These are phyloP conservation scores for Globisporangium canariense DNA, from an alignment of 352 stramenopile species.

Conservation along the genomic window DNA sequence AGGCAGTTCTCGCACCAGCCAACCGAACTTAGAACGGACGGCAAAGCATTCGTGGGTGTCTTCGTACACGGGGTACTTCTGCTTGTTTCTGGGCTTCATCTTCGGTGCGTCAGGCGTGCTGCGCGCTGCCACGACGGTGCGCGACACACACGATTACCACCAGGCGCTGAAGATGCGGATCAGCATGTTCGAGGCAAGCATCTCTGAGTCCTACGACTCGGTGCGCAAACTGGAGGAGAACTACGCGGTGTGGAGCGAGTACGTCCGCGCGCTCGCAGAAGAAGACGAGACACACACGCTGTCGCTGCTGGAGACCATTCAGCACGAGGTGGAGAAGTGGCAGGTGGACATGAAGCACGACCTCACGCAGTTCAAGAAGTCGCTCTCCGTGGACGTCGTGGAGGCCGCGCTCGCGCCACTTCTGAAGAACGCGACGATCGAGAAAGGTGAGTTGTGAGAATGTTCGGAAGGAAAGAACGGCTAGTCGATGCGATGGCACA, in stretches of 20 bases:
- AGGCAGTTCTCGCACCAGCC: neutral
- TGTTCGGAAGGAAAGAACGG: slow-evolving; percentile 7
- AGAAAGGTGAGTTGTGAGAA: slow-evolving; percentile 14
- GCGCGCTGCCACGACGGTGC: slow-evolving; percentile 41
- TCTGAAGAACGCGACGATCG: slow-evolving; percentile 18
- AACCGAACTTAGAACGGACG: neutral
- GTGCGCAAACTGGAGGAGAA: slow-evolving; percentile 66
- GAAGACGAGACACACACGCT: slow-evolving; percentile 65
- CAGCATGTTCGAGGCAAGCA: slow-evolving; percentile 54
- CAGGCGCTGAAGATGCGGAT: slow-evolving; percentile 52
- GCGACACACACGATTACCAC: slow-evolving; percentile 65
- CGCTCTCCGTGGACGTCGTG: slow-evolving; percentile 50
- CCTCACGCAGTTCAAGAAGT: slow-evolving; percentile 55
- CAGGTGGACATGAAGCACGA: slow-evolving; percentile 71
- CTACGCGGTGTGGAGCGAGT: slow-evolving; percentile 71
- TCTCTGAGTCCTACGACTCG: slow-evolving; percentile 62
- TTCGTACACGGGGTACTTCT: slow-evolving; percentile 32
- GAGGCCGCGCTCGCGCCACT: slow-evolving; percentile 44
- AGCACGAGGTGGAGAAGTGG: slow-evolving; percentile 69
- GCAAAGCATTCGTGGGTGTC: slow-evolving; percentile 19
- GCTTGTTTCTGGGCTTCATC: slow-evolving; percentile 36
- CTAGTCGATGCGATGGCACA: slow-evolving; percentile 6
- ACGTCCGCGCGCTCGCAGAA: slow-evolving; percentile 61
- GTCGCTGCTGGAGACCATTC: slow-evolving; percentile 59
- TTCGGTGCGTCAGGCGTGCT: slow-evolving; percentile 57